Conservation (phyloP, 106 monocot species). For the Acanthochlamys bracteata region DNA sequence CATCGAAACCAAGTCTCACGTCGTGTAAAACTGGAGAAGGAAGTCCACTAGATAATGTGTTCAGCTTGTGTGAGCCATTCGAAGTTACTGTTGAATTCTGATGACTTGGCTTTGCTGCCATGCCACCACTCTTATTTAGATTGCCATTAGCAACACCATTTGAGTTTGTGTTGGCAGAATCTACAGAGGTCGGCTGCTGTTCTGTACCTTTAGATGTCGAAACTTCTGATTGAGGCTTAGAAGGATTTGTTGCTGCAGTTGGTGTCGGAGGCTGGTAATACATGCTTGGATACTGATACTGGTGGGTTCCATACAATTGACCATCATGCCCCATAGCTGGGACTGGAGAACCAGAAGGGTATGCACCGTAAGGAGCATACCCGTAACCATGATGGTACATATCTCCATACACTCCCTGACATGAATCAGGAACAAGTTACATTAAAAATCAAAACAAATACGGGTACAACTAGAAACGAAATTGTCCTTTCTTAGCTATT, state of each 20-base stretch:
- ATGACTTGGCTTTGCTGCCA: constrained; percentile 16
- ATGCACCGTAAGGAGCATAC: constrained; percentile 47
- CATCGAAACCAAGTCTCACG: constrained; percentile 41
- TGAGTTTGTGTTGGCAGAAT: constrained; percentile 23
- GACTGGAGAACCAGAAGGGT: constrained; percentile 43
- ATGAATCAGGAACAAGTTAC: not conserved
- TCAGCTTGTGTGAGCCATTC: constrained; percentile 25
- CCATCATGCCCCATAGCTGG: constrained; percentile 44
- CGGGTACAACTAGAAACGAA: no score
- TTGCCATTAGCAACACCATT: constrained; percentile 30
- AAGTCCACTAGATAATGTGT: constrained; percentile 21
- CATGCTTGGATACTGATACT: constrained; percentile 41
- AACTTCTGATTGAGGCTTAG: constrained; percentile 21
- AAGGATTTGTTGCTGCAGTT: not conserved
- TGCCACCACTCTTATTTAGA: constrained; percentile 20
- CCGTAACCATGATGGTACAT: constrained; percentile 60
- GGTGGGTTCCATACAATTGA: constrained; percentile 48
- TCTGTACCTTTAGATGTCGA: constrained; percentile 20
- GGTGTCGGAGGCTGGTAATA: constrained; percentile 44
- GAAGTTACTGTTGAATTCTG: constrained; percentile 24
- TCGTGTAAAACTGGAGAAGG: constrained; percentile 37
- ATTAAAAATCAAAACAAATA: not conserved
- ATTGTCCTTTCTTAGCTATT: no score
- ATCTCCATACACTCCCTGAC: constrained; percentile 72
- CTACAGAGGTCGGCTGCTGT: constrained; percentile 21